Percentiles rank a stretch among this genome's conserved stretches.
These are phyloP conservation scores for Populus deltoides DNA, from an alignment of 345 rosid species.

Conservation along the genomic window DNA sequence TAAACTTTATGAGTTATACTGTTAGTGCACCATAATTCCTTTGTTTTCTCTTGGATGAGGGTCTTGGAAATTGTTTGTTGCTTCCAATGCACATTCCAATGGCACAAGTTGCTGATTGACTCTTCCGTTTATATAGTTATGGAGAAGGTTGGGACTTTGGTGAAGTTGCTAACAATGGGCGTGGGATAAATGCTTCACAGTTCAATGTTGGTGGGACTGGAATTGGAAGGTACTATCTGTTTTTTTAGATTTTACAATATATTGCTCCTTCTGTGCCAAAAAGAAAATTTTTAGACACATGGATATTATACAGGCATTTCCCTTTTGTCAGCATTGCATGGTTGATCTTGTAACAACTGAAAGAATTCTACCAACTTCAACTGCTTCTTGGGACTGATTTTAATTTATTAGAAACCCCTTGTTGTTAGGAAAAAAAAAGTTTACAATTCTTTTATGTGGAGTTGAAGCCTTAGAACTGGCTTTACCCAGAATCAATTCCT, in stretches of 20 bases:
- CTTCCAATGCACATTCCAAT: neutral
- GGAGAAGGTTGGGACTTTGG: constrained; percentile 99
- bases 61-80: neutral
- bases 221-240: constrained; percentile 72
- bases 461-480: neutral
- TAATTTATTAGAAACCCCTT: neutral
- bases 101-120: neutral
- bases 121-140: constrained; percentile 48
- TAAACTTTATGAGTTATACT: neutral
- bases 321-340: neutral
- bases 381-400: neutral
- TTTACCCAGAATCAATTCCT: neutral
- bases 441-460: neutral
- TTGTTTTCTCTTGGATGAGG: neutral
- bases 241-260: neutral
- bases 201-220: constrained; percentile 71
- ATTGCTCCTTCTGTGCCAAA: neutral
- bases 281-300: neutral
- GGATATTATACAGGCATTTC: neutral
- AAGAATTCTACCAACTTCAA: neutral
- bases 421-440: neutral
- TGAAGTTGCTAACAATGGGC: constrained; percentile 93
- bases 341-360: constrained; percentile 5
- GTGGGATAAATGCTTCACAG: constrained; percentile 87
- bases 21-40: neutral